Evolutionary conservation across 1,139 yeast genomes (phyloP), one percentile per base, ranked within the genome.

Genomic region (Petasospora rhodanensis): DNA sequence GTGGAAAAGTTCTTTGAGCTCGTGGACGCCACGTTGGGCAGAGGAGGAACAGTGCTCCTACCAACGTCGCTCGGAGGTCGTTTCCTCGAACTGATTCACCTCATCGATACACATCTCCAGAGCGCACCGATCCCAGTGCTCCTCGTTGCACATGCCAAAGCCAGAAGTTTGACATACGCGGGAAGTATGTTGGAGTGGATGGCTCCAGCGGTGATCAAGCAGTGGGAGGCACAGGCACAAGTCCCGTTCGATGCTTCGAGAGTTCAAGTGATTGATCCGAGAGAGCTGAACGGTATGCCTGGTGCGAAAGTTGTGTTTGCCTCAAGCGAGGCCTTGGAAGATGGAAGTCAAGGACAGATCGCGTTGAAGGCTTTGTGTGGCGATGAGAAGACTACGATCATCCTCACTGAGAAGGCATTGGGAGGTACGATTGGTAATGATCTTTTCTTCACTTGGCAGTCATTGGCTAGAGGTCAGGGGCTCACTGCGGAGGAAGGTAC

Each of bases 151-250:
- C 80, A 79, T 51, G 80, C 89, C 2, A 95, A 94, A 14, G 75
- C 86, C 2, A 78, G 91, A 52, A 73, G 84, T 3, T 61, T 91
- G 43, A 73, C 82, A 24, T 86, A 83, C 55, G 96, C 96, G 0
- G 76, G 87, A 14, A 81, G 86, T 38, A 82, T 91, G 78, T 61
- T 89, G 17, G 98, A 93, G 61, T 93, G 97, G 97, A 83, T 91
- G 91, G 78, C 94, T 0, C 73, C 89, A 1, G 71, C 77, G 18
- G 71, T 87, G 26, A 73, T 85, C 21, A 80, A 82, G 47, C 82
- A 79, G 34, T 86, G 96, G 91, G 95, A 85, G 47, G 64, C 70
- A 9, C 70, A 76, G 44, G 78, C 76, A 34, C 73, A 74, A 36
- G 73, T 82, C 3, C 96, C 96, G 7, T 62, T 62, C 43, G 84